Percentiles rank a stretch among this genome's conserved stretches.
phyloP scores from a whole-genome alignment of 2,329 filamentous ascomycete species.

The Ophiostoma himal-ulmi region DNA sequence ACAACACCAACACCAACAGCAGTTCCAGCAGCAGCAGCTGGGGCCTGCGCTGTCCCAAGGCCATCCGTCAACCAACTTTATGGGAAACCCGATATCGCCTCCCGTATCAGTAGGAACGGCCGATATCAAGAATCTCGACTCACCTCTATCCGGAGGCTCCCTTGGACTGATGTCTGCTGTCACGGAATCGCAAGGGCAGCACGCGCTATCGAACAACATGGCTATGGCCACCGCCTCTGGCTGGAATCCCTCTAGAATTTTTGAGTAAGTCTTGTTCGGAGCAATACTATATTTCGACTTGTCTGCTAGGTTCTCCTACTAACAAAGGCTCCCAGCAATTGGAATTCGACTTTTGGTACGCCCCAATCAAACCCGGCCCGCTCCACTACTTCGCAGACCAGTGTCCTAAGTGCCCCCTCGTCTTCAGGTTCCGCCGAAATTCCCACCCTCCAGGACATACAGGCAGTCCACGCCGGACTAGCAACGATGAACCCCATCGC shows the following conservation, averaged over 20 bases:
- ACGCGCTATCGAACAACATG: slow-evolving; percentile 38
- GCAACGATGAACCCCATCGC: slow-evolving; percentile 44
- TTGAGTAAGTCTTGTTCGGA: slow-evolving; percentile 63
- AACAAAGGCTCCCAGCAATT: slow-evolving; percentile 59
- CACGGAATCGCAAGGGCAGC: slow-evolving; percentile 48
- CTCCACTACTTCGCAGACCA: slow-evolving; percentile 42
- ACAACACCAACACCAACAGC: slow-evolving; percentile 33
- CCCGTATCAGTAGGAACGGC: slow-evolving; percentile 67
- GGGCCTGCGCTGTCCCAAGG: slow-evolving; percentile 46
- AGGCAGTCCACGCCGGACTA: slow-evolving; percentile 42
- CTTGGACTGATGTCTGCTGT: slow-evolving; percentile 61
- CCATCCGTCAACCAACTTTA: slow-evolving; percentile 37
- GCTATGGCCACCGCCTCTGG: slow-evolving; percentile 53
- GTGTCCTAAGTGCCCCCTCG: slow-evolving; percentile 48
- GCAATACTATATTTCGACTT: neutral
- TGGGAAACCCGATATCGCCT: slow-evolving; percentile 65
- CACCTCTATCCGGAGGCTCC: slow-evolving; percentile 60
- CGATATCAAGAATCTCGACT: slow-evolving; percentile 67
- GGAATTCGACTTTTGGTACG: slow-evolving; percentile 90
- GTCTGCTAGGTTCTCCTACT: neutral
- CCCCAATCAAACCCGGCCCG: slow-evolving; percentile 45
- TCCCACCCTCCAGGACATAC: slow-evolving; percentile 48
- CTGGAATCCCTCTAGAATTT: slow-evolving; percentile 84
- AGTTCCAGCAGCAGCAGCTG: slow-evolving; percentile 39
- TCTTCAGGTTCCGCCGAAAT: slow-evolving; percentile 51